Base-by-base conservation (phyloP, 139 green algal genomes). In the Chlorella sp. region DNA sequence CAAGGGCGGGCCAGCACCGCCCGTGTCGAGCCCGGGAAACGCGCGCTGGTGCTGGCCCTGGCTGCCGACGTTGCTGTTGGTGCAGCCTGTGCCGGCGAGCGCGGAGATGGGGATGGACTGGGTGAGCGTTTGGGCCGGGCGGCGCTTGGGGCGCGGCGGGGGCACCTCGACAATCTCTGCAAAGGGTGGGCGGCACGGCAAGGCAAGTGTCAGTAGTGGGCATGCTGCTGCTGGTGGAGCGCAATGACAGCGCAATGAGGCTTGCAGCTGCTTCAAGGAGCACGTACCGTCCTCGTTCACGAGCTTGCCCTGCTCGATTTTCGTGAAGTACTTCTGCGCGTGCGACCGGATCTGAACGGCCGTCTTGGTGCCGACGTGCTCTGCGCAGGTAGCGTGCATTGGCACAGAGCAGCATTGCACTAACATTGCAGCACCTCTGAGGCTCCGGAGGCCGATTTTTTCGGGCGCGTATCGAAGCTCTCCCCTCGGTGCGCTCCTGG, bases 341-440 rank as follows among this genome's bases (percentile, higher is more conserved):
- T 98, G 94, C n/a, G 85, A 94, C 5, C 94, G 85, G 59, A 98
- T 97, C 69, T 98, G 94, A 30, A 98, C 89, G 1, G 94, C 88
- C 0, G 88, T 96, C 80, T 98, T 98, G 63, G 90, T 97, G 51
- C 89, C 89, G 22, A 98, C 89, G 73, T 97, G 83, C 76, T 95
- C 94, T 95, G 87, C 78, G n/a, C 35, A 55, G 42, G 10, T 26
- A 55, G 17, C 10, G 42, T 17, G 17, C 42, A 10, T 17, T 26
- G 17, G 42, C 42, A 55, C 10, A 10, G 42, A 17, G 42, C 42
- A 26, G 42, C 42, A 55, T 17, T 55, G 10, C 42, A 17, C 10
- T 17, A 26, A 55, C 17, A 55, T 17, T 17, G 10, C 10, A 55
- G 10, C n/a, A n/a, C n/a, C n/a, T n/a, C n/a, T n/a, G n/a, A n/a